Conservation (phyloP, 2,329 filamentous ascomycete species). For the Cyphellophora europaea region DNA sequence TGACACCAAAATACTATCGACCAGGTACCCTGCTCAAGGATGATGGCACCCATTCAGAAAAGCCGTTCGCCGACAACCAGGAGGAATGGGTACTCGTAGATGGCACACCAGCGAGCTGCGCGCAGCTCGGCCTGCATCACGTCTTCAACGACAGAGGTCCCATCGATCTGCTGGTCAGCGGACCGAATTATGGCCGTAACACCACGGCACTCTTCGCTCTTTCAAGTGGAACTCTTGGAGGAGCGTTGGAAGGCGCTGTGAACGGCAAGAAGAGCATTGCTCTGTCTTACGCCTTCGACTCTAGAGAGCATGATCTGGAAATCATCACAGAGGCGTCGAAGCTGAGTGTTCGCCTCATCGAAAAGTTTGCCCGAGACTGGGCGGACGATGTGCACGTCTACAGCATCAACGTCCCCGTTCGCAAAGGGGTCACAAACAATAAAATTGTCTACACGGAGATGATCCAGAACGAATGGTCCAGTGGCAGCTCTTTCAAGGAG, state of each 20-base stretch:
- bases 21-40: constrained; percentile 52
- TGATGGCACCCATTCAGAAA: constrained; percentile 58
- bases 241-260: constrained; percentile 66
- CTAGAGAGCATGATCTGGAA: constrained; percentile 68
- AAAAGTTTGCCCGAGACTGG: constrained; percentile 71
- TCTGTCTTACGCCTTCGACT: constrained; percentile 83
- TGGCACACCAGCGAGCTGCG: constrained; percentile 70
- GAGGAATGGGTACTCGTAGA: constrained; percentile 78
- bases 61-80: constrained; percentile 43
- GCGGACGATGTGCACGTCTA: constrained; percentile 70
- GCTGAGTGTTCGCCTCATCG: constrained; percentile 67
- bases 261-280: constrained; percentile 66
- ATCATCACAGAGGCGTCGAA: constrained; percentile 70
- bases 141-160: constrained; percentile 64
- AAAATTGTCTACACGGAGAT: constrained; percentile 78
- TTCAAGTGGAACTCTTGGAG: constrained; percentile 68
- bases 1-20: constrained; percentile 77
- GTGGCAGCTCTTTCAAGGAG: constrained; percentile 79
- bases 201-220: constrained; percentile 71
- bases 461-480: constrained; percentile 82
- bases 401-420: constrained; percentile 78
- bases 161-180: constrained; percentile 67
- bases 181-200: constrained; percentile 77
- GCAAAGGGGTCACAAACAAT: constrained; percentile 60
- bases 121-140: constrained; percentile 74